A percentile compares a stretch with the other conserved stretches of the same genome.
These are phyloP conservation scores for Suillus variegatus DNA, from an alignment of 768 basidiomycete genomes.

Conservation along the genomic window DNA sequence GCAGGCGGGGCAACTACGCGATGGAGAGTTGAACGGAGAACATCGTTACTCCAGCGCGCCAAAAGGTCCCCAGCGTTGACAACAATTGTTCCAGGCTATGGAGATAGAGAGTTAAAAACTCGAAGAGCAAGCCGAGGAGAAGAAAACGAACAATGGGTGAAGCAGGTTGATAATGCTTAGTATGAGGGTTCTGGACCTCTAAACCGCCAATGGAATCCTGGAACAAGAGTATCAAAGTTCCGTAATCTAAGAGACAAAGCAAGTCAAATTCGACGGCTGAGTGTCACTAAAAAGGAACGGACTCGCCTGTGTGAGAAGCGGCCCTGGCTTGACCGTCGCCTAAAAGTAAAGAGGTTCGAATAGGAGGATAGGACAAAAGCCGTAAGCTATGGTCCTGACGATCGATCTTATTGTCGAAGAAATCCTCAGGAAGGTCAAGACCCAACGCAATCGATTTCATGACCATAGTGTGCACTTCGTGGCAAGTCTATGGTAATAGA, in stretches of 20 bases:
- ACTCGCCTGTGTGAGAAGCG: constrained; percentile 74
- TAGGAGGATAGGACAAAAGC: constrained; percentile 79
- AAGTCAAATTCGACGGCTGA: neutral
- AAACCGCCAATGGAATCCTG: constrained; percentile 84
- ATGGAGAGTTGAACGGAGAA: constrained; percentile 78
- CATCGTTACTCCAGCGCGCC: constrained; percentile 82
- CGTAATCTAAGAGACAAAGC: constrained; percentile 56
- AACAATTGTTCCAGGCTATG: constrained; percentile 76
- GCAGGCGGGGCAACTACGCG: constrained; percentile 76
- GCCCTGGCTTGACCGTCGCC: constrained; percentile 76
- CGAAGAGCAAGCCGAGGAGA: neutral
- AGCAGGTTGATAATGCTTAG: constrained; percentile 68
- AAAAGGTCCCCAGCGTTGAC: constrained; percentile 83
- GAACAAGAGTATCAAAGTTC: constrained; percentile 79
- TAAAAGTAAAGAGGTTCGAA: constrained; percentile 57
- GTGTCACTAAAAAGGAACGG: neutral
- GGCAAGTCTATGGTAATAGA: constrained; percentile 55
- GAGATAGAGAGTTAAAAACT: constrained; percentile 1
- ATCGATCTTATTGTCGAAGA: constrained; percentile 75
- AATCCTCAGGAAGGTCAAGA: constrained; percentile 67
- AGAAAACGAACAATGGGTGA: constrained; percentile 64
- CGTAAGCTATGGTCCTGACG: constrained; percentile 82
- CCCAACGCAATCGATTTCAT: constrained; percentile 90
- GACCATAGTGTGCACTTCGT: constrained; percentile 69
- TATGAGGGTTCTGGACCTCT: constrained; percentile 81